Base-by-base conservation (phyloP, 1,139 yeast genomes). In the Hyphopichia wangnamkhiaoensis region DNA sequence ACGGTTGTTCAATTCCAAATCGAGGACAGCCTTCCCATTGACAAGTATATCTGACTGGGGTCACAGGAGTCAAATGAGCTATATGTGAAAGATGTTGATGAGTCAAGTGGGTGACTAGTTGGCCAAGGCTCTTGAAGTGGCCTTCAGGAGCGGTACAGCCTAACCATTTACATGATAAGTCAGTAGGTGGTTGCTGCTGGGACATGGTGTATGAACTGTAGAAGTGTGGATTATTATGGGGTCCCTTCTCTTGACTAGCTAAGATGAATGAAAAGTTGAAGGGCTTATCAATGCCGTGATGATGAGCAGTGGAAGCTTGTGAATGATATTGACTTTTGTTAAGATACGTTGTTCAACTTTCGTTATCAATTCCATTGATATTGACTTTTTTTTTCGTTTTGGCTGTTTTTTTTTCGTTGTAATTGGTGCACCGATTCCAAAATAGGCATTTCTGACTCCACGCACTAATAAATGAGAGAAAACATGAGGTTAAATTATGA, bases 11-110 rank as follows among this genome's bases (percentile, higher is more conserved):
- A 1, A 73, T 58, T 2, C 84, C 84, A 40, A 64, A 68, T 12
- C 84, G 54, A 5, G 74, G 58, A 54, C 91, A 84, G 8, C 71
- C 76, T 34, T 68, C 74, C 90, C 90, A 84, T 38, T 71, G 76
- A 49, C 90, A 84, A 4, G 73, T 58, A 50, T 80, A 79, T 38
- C 73, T 71, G 15, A 70, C 45, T 13, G 64, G 57, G 47, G 61
- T 40, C 15, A 45, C 43, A 5, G 52, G 51, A 24, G 50, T 43
- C 3, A 46, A 27, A 33, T 52, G 52, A 10, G 59, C 51, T 39
- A 48, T 45, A 33, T 68, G 56, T 8, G 59, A 52, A 36, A 68
- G 52, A 46, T 69, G 74, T 10, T 45, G 46, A 33, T 52, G 46
- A 38, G 58, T 63, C 29, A 69, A 53, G 45, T 69, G 75, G 15